Evolutionary conservation across 306 rosid species (phyloP).

Genomic region (Quercus variabilis): DNA sequence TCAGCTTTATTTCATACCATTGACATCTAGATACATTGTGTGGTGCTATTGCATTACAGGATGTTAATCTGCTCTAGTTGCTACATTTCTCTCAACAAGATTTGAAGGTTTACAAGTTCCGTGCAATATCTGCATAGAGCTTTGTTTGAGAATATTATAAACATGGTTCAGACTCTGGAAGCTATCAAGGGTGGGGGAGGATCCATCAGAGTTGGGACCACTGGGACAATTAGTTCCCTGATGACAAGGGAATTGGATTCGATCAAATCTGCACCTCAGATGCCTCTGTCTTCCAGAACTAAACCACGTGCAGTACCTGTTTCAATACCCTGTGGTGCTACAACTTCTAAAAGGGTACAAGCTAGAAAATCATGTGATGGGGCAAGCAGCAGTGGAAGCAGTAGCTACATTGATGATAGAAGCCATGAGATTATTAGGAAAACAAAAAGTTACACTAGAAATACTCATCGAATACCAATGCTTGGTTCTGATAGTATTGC

Average conservation of each 20-base stretch:
- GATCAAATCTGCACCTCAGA: conserved; percentile 45
- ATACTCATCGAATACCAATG: conserved; percentile 64
- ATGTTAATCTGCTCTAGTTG: conserved; percentile 33
- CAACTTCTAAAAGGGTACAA: conserved; percentile 49
- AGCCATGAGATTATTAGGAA: conserved; percentile 40
- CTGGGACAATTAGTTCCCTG: conserved; percentile 74
- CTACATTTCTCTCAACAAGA: conserved; percentile 13
- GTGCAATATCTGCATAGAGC: conserved; percentile 21
- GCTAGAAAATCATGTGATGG: conserved; percentile 58
- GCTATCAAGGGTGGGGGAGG: conserved; percentile 76
- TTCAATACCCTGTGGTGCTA: conserved; percentile 39
- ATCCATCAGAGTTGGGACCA: conserved; percentile 78
- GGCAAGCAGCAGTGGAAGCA: conserved; percentile 63
- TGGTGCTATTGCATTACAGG: conserved; percentile 36
- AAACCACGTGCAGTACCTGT: conserved; percentile 42
- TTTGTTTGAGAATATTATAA: conserved; percentile 24
- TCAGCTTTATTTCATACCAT: not conserved
- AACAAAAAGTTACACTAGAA: conserved; percentile 46
- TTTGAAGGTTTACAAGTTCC: not conserved
- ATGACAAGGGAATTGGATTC: conserved; percentile 87
- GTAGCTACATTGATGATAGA: conserved; percentile 30
- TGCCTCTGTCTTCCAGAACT: conserved; percentile 44
- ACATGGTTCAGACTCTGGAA: conserved; percentile 74
- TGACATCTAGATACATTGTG: conserved; percentile 23
- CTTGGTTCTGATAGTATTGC: conserved; percentile 46